Evolutionary conservation across 192 early-diverging fungal genomes (phyloP), one percentile per base, ranked within the genome.

Genomic region (Backusella morwellensis): DNA sequence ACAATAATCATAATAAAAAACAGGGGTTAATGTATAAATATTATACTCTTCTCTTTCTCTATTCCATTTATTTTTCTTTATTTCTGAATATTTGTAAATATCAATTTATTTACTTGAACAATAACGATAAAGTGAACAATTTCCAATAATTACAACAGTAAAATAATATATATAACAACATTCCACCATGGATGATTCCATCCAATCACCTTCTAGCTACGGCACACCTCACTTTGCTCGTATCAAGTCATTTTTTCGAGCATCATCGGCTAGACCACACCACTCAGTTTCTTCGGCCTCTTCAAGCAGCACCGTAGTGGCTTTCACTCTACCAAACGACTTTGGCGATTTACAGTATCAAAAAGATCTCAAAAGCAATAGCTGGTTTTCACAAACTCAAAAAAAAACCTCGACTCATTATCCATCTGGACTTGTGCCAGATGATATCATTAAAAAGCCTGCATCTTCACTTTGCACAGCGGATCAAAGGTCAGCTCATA

Each of bases 141-240:
- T 54, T 8, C 15, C 1, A 21, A 54, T 23, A 54, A 59, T 59
- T 11, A 23, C 21, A 59, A 59, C 26, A 32, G 2, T 21, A n/a
- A 50, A 59, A 23, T 8, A n/a, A 36, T 36, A 35, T 8, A 35
- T 35, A 17, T 11, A 40, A 40, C 38, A 40, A 40, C 38, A 67
- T 9, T 4, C 2, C 29, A 69, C n/a, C 4, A 70, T 70, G 68
- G 68, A 70, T 35, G 29, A 17, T 70, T 42, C 38, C 42, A 72
- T 72, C 42, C 70, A 72, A 52, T 50, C 70, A 72, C 73, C 73
- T 41, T 63, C 54, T 26, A 36, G 54, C 42, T 74, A 74, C 35
- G 50, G 54, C 17, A 59, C 73, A 74, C 52, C 52, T 15, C 50
- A 74, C 15, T 74, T 59, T 74, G 52, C 73, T 26, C 73, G 73